Evolutionary conservation across 2,329 filamentous ascomycete species (phyloP).

Genomic region (Acrocalymma vagum): DNA sequence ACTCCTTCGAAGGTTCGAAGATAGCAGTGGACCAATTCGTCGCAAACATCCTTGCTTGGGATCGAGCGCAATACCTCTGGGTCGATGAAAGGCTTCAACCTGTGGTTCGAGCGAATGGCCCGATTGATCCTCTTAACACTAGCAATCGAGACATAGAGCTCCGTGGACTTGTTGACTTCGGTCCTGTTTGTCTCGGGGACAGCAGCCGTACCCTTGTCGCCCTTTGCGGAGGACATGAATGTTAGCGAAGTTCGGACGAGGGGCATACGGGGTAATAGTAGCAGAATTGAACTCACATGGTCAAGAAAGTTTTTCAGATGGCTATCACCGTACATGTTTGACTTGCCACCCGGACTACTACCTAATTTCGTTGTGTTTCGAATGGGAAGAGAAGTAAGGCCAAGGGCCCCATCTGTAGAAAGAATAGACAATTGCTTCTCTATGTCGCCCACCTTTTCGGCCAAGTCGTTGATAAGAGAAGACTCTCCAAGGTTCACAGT

Average conservation of each 20-base stretch:
- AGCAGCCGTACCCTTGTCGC: slow-evolving; percentile 16
- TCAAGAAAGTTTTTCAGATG: slow-evolving; percentile 54
- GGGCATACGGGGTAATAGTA: not conserved
- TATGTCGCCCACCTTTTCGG: slow-evolving; percentile 9
- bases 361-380: slow-evolving; percentile 4
- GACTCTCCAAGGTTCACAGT: slow-evolving; percentile 4
- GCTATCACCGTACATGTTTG: slow-evolving; percentile 63
- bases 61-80: slow-evolving; percentile 52
- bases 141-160: slow-evolving; percentile 27
- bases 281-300: slow-evolving; percentile 31
- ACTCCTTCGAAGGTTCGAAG: slow-evolving; percentile 58
- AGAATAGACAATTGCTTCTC: slow-evolving; percentile 7
- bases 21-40: slow-evolving; percentile 60
- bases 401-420: not conserved
- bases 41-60: slow-evolving; percentile 55
- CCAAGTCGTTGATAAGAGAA: slow-evolving; percentile 9
- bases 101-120: slow-evolving; percentile 57
- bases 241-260: not conserved
- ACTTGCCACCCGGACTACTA: slow-evolving; percentile 55
- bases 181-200: slow-evolving; percentile 53
- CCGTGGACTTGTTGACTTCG: slow-evolving; percentile 32
- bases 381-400: not conserved
- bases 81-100: slow-evolving; percentile 53
- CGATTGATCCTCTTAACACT: slow-evolving; percentile 63
- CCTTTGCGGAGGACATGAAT: slow-evolving; percentile 28